Conservation (phyloP, 257 asterid genomes). For the Paraleonurus japonicus region DNA sequence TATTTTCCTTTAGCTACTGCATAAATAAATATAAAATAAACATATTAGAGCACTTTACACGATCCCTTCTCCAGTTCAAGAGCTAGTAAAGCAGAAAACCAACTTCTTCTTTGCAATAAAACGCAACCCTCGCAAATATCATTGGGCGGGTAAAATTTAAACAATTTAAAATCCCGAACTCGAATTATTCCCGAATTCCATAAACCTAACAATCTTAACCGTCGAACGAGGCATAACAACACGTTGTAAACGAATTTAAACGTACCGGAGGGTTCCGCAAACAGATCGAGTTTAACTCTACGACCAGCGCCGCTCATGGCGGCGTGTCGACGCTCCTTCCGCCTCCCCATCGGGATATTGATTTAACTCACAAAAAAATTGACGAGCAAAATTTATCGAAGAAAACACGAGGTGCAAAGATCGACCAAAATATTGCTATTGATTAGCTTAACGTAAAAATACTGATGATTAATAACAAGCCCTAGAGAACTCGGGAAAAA, state of each 20-base stretch:
- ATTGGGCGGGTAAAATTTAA: background rate
- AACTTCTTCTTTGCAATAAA: background rate
- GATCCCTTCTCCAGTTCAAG: background rate
- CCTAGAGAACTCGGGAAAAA: constrained; percentile 23
- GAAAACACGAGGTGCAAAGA: constrained; percentile 4
- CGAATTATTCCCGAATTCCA: background rate
- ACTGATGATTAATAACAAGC: constrained; percentile 16
- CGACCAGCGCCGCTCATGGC: constrained; percentile 67
- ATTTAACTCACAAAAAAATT: constrained; percentile 16
- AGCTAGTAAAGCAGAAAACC: background rate
- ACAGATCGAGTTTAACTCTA: constrained; percentile 88
- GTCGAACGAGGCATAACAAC: background rate
- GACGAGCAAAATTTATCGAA: background rate
- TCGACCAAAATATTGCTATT: background rate
- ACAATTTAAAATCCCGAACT: background rate
- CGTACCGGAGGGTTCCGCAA: constrained; percentile 96
- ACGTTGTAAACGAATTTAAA: background rate
- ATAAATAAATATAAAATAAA: background rate
- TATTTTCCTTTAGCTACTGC: background rate
- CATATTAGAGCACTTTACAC: background rate
- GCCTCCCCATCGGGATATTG: constrained; percentile 64
- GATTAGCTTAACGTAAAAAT: background rate
- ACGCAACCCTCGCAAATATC: background rate
- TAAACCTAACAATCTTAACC: constrained; percentile 1
- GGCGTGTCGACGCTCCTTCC: constrained; percentile 91